Evolutionary conservation across 2,329 filamentous ascomycete species (phyloP), one percentile per base, ranked within the genome.

Genomic region (Penicillium sp.): DNA sequence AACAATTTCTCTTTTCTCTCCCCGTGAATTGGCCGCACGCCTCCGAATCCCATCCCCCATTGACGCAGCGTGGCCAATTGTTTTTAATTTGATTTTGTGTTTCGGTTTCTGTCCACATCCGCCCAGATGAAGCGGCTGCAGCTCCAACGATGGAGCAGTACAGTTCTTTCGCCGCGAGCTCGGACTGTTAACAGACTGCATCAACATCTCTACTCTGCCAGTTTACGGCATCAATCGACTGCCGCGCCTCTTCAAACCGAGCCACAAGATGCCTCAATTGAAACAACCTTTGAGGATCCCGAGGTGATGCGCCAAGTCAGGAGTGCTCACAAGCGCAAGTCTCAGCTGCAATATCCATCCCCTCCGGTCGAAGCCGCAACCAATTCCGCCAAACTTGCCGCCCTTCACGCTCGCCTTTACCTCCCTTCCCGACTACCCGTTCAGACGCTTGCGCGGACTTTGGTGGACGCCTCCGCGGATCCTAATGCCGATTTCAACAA

Each of bases 391-490:
- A 98, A 97, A 80, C 89, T 99, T 67, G 87, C 92, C 62, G 93
- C 95, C 63, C 86, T 99, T 46, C 93, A 97, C 76, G 91, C 93
- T 67, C 90, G 95, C 75, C 85, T 99, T 60, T 86, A 87, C 42
- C 86, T 99, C 55, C 88, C 93, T 24, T 83, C 85, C 61, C 90
- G 89, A 76, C 84, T 98, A 61, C 93, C 95, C 35, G 78, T 96
- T 58, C 84, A 95, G 79, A 93, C 90, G 5, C 85, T 99, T 64
- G 93, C 91, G 59, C 87, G 93, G 59, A 87, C 91, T 53, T 86
- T 99, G 60, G 85, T 98, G 68, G 90, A 96, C 74, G 80, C 87
- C 31, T 93, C 93, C 21, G 93, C 93, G 59, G 93, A 98, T 74
- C 74, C 84, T 13, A 86, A 91, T 74, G 80, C 86, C 49, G 83